Base-by-base conservation (phyloP, 805 yeast species). In the Lachancea sp. region DNA sequence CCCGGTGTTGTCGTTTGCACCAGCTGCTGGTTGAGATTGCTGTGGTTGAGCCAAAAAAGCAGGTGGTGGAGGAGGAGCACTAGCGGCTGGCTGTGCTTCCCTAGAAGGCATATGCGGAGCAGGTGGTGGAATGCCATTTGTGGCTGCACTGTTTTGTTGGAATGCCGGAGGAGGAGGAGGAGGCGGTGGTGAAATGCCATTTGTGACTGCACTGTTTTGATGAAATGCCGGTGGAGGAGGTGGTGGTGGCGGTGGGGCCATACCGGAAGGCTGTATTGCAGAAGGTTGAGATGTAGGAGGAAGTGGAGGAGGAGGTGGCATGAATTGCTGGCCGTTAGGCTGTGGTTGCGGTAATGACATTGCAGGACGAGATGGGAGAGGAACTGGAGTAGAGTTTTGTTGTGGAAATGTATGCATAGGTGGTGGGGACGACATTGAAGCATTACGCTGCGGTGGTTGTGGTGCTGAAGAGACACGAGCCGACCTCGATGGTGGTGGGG, bases 1-100 rank as follows among this genome's bases (percentile, higher is more conserved):
- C 3, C 68, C 79, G 1, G 66, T 59, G 19, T 49, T 19, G 41
- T 60, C 67, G n/a, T 31, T 27, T 16, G 54, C 33, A 12, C 38
- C 38, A 7, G 47, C 34, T 2, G 36, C 42, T n/a, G 51, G 32
- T 17, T 29, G 29, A 25, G 38, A 22, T n/a, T 27, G 41, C 25
- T 41, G 53, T 10, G 52, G 46, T 36, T 42, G 52, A 1, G 55
- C 36, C 15, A 49, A 36, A 45, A 46, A 42, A 22, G 57, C 35
- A 25, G 51, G 50, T 11, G 56, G 52, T 5, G 54, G 56, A 33
- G 58, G 51, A 16, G 59, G 51, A 15, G 51, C 36, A 12, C 38
- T 42, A 2, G 48, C 41, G 18, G 50, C 35, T 5, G 41, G 36
- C 22, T 49, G 49, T n/a, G 35, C 11, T 18, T 26, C n/a, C 12